phyloP scores from a whole-genome alignment of 2,329 filamentous ascomycete species.

The Fusarium domesticum region DNA sequence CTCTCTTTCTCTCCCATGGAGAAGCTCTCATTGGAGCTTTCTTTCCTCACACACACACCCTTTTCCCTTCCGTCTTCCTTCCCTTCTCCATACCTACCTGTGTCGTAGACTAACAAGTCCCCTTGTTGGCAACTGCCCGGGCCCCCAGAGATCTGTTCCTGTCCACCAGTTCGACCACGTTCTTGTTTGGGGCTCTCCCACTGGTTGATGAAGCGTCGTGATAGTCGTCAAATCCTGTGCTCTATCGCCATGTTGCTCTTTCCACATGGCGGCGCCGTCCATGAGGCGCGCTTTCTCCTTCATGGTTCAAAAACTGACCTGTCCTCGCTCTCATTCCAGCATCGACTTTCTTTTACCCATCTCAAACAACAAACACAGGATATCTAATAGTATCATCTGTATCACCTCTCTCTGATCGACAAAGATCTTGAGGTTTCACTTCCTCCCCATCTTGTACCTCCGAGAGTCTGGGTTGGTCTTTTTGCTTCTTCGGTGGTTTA shows the following conservation, averaged over 20 bases:
- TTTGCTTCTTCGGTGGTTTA: neutral
- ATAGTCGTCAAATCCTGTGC: neutral
- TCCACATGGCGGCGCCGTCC: neutral
- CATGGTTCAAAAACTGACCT: conserved; percentile 28
- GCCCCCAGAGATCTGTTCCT: neutral
- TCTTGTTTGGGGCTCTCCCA: neutral
- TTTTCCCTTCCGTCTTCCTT: neutral
- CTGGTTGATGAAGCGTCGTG: neutral
- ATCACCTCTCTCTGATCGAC: conserved; percentile 6
- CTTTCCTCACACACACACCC: no score
- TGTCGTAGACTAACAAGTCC: neutral
- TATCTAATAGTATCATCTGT: conserved; percentile 6
- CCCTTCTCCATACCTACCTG: neutral
- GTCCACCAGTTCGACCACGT: neutral
- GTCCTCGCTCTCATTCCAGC: conserved; percentile 13
- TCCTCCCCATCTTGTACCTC: conserved; percentile 10
- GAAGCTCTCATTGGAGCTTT: no score
- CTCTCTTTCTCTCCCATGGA: no score
- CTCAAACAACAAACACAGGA: conserved; percentile 10
- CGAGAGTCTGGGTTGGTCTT: no score
- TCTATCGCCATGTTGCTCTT: neutral
- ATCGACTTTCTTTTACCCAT: conserved; percentile 2
- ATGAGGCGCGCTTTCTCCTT: conserved; percentile 1
- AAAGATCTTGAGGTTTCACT: conserved; percentile 2
- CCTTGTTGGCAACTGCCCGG: neutral